Percentiles rank a stretch among this genome's conserved stretches.
Evolutionary conservation across 148 eudicot species (phyloP).

Genomic region (Rhododendron henanense): DNA sequence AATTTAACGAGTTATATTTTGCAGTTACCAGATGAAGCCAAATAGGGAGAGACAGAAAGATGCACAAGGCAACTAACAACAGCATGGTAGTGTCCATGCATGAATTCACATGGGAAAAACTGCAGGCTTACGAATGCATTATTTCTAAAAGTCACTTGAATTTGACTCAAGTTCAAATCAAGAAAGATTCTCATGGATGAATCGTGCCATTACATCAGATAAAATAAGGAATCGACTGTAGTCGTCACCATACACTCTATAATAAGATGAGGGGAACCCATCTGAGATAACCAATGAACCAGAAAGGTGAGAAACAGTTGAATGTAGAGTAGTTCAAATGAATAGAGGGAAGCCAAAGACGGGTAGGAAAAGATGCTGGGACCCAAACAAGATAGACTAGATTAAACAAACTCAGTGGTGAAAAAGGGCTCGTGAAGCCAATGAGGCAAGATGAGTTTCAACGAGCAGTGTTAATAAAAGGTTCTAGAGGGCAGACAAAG

Average conservation of each 20-base stretch:
- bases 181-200: neutral
- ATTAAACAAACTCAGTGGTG: neutral
- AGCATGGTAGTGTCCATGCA: neutral
- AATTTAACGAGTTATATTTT: conserved; percentile 3
- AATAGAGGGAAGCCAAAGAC: conserved; percentile 1
- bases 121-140: neutral
- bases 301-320: neutral
- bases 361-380: neutral
- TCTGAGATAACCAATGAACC: neutral
- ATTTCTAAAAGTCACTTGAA: neutral
- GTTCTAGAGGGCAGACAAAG: neutral
- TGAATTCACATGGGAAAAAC: neutral
- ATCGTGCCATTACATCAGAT: neutral
- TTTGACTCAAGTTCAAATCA: neutral
- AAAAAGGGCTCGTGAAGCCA: neutral
- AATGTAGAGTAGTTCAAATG: neutral
- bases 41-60: neutral
- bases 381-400: neutral
- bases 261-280: neutral
- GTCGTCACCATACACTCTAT: neutral
- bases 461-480: neutral
- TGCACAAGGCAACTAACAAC: neutral
- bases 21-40: conserved; percentile 1
- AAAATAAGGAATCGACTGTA: neutral
- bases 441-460: neutral